Conservation (phyloP, 495 filamentous ascomycete genomes). For the Penicillium canariense region DNA sequence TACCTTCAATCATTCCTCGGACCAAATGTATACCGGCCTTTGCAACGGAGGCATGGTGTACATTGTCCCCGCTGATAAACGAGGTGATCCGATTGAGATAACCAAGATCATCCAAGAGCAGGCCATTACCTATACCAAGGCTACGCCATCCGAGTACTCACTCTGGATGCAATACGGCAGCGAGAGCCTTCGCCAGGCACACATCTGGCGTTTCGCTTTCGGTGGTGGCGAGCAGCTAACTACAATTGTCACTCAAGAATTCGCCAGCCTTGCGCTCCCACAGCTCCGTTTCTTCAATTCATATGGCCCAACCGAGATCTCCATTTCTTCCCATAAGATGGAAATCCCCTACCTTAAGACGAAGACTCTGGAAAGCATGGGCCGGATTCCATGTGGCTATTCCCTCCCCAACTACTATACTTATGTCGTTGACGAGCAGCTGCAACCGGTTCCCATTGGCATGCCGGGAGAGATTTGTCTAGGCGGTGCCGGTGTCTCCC, state of each 20-base stretch:
- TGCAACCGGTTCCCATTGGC: conserved; percentile 35
- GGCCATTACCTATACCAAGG: conserved; percentile 33
- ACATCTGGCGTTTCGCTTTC: conserved; percentile 23
- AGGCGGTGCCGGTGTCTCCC: conserved; percentile 37
- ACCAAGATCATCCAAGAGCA: conserved; percentile 30
- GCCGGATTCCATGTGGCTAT: conserved; percentile 26
- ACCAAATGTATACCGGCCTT: conserved; percentile 28
- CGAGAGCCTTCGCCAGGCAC: conserved; percentile 1
- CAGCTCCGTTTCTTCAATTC: conserved; percentile 22
- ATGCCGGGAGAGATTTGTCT: conserved; percentile 43
- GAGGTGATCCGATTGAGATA: conserved; percentile 28
- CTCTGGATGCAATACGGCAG: conserved; percentile 28
- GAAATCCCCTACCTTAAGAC: conserved; percentile 5
- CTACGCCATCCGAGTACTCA: conserved; percentile 41
- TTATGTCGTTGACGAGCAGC: conserved; percentile 43
- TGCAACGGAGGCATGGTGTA: conserved; percentile 30
- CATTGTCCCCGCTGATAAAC: conserved; percentile 17
- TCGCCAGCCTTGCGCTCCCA: conserved; percentile 8
- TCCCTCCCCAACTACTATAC: conserved; percentile 36
- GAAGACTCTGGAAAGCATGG: background rate
- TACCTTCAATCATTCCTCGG: conserved; percentile 30
- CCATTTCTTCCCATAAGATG: background rate
- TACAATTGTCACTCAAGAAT: conserved; percentile 7
- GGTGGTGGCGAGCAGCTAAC: conserved; percentile 27
- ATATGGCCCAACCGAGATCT: conserved; percentile 32